Conservation (phyloP, 2,329 filamentous ascomycete species). For the Clonostachys rosea region DNA sequence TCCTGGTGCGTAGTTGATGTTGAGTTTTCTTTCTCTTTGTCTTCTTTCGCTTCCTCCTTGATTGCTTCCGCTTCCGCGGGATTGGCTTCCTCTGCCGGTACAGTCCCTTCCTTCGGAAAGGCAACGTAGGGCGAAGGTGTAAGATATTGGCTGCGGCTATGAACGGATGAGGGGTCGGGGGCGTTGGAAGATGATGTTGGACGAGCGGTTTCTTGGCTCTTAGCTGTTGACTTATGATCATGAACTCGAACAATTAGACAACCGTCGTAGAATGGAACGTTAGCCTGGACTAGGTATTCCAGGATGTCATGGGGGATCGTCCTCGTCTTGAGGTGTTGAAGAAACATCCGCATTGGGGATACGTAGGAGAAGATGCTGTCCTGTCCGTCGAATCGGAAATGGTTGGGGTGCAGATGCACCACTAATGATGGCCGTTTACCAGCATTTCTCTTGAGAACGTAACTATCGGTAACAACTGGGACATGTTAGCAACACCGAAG, state of each 20-base stretch:
- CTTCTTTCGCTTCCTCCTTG: constrained; percentile 27
- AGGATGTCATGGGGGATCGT: constrained; percentile 89
- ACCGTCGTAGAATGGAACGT: constrained; percentile 85
- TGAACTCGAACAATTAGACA: constrained; percentile 94
- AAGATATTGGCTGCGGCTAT: constrained; percentile 86
- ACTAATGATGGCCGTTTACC: constrained; percentile 76
- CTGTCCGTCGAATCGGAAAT: constrained; percentile 92
- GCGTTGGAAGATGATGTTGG: constrained; percentile 51
- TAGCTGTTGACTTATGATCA: constrained; percentile 69
- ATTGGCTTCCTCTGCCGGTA: constrained; percentile 14
- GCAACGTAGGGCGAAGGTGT: constrained; percentile 84
- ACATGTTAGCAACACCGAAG: constrained; percentile 11
- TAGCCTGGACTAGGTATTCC: constrained; percentile 65
- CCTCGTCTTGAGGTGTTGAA: constrained; percentile 71
- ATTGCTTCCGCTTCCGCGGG: constrained; percentile 21
- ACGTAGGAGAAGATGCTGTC: constrained; percentile 90
- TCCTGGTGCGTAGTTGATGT: constrained; percentile 43
- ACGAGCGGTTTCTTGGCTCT: constrained; percentile 47
- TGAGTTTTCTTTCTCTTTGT: constrained; percentile 56
- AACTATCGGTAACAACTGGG: constrained; percentile 66
- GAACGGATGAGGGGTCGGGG: constrained; percentile 72
- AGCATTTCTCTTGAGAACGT: constrained; percentile 80
- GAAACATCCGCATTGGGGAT: constrained; percentile 78
- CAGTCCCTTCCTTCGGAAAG: constrained; percentile 56
- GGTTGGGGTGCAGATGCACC: constrained; percentile 76